Conservation (phyloP, 1,284 basidiomycete genomes). For the Cutaneotrichosporon spelunceum region DNA sequence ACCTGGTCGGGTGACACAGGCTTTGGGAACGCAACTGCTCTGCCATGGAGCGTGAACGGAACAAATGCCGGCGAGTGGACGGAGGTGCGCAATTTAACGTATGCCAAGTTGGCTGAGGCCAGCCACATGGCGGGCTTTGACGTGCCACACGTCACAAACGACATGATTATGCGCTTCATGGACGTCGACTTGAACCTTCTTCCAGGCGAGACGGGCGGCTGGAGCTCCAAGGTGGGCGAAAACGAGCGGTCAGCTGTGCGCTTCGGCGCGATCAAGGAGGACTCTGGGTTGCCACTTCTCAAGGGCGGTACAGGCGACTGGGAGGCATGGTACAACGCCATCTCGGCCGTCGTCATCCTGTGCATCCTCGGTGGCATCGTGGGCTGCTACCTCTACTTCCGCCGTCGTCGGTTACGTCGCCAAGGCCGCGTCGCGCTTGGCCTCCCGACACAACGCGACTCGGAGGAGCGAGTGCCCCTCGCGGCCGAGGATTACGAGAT, state of each 20-base stretch:
- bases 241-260: slow-evolving; percentile 39
- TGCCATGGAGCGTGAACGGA: slow-evolving; percentile 74
- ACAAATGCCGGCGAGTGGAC: slow-evolving; percentile 86
- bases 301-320: slow-evolving; percentile 71
- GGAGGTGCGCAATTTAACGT: slow-evolving; percentile 82
- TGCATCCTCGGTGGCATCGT: slow-evolving; percentile 68
- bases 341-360: slow-evolving; percentile 77
- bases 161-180: slow-evolving; percentile 98
- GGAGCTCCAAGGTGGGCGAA: slow-evolving; percentile 40
- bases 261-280: slow-evolving; percentile 30
- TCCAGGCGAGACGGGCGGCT: slow-evolving; percentile 65
- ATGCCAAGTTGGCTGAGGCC: slow-evolving; percentile 77
- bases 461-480: slow-evolving; percentile 60
- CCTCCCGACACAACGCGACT: slow-evolving; percentile 24
- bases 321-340: slow-evolving; percentile 91
- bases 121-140: slow-evolving; percentile 94
- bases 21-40: slow-evolving; percentile 68
- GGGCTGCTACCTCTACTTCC: slow-evolving; percentile 52
- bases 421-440: slow-evolving; percentile 9
- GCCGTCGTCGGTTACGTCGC: slow-evolving; percentile 35
- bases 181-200: slow-evolving; percentile 78
- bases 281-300: slow-evolving; percentile 56
- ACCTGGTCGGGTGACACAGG: slow-evolving; percentile 83
- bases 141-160: slow-evolving; percentile 80
- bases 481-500: slow-evolving; percentile 50